Conservation (phyloP, 208 protist genomes). For the Phytomonas francai region DNA sequence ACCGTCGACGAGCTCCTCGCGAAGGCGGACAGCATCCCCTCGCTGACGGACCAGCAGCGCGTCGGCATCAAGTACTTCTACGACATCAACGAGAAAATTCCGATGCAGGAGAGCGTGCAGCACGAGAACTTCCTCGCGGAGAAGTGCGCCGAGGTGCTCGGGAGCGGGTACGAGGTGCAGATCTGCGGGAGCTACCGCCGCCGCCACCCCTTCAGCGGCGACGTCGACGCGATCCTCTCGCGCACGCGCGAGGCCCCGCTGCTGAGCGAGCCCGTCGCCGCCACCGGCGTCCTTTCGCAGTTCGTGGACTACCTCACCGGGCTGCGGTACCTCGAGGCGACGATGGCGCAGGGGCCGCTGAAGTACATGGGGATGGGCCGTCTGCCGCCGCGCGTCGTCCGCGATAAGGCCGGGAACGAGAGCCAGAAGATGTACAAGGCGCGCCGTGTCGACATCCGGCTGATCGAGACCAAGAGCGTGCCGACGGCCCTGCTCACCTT, state of each 20-base stretch:
- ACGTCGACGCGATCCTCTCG: slow-evolving; percentile 83
- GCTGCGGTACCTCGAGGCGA: slow-evolving; percentile 75
- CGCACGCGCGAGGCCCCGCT: slow-evolving; percentile 46
- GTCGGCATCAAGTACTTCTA: slow-evolving; percentile 88
- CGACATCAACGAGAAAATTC: slow-evolving; percentile 89
- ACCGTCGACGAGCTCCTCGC: slow-evolving; percentile 84
- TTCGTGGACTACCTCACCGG: slow-evolving; percentile 59
- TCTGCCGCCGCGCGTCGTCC: slow-evolving; percentile 63
- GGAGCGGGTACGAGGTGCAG: slow-evolving; percentile 65
- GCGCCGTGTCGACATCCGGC: slow-evolving; percentile 85
- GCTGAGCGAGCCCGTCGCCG: slow-evolving; percentile 58
- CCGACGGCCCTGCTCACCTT: slow-evolving; percentile 89
- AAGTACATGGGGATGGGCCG: slow-evolving; percentile 90
- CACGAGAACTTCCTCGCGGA: slow-evolving; percentile 77
- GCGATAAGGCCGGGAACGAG: slow-evolving; percentile 48
- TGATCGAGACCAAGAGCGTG: slow-evolving; percentile 80
- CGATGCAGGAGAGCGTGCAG: slow-evolving; percentile 84
- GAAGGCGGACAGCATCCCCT: slow-evolving; percentile 66
- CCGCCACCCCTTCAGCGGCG: slow-evolving; percentile 74
- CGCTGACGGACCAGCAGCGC: slow-evolving; percentile 72
- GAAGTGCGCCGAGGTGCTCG: slow-evolving; percentile 43
- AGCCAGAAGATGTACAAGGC: slow-evolving; percentile 83
- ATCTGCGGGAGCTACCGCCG: slow-evolving; percentile 88
- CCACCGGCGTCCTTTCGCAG: slow-evolving; percentile 51
- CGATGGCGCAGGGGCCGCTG: slow-evolving; percentile 78